Evolutionary conservation across 2,329 filamentous ascomycete species (phyloP).

Genomic region (Dryadomyces quercivorus): DNA sequence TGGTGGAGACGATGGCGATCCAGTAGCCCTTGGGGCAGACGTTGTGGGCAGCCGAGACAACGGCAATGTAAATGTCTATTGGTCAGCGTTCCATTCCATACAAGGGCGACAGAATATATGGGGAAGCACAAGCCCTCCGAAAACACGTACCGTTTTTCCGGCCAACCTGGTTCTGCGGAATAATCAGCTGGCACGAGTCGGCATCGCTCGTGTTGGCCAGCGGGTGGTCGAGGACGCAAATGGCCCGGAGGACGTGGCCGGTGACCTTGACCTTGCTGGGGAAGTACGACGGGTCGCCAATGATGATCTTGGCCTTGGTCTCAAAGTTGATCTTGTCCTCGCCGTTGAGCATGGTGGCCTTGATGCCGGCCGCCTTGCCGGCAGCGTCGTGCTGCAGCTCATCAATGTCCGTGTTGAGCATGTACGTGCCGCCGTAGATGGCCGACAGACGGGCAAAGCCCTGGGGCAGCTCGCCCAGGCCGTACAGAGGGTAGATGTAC

Average conservation of each 20-base stretch:
- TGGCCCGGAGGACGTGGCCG: conserved; percentile 86
- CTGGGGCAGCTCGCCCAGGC: conserved; percentile 91
- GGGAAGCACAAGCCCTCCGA: conserved; percentile 18
- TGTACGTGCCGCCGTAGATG: conserved; percentile 98
- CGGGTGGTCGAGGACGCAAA: conserved; percentile 95
- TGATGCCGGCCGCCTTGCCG: conserved; percentile 85
- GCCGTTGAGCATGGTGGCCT: conserved; percentile 87
- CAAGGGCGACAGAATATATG: conserved; percentile 1
- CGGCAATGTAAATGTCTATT: conserved; percentile 88
- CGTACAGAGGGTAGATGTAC: conserved; percentile 98
- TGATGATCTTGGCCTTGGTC: conserved; percentile 91
- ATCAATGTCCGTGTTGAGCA: conserved; percentile 92
- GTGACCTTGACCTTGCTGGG: conserved; percentile 74
- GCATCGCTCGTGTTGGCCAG: conserved; percentile 77
- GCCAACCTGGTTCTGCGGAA: conserved; percentile 93
- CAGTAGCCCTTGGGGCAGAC: conserved; percentile 99
- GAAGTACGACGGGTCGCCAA: conserved; percentile 97
- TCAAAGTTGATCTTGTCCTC: conserved; percentile 83
- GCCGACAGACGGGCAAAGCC: conserved; percentile 94
- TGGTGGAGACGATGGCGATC: conserved; percentile 95
- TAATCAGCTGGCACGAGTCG: conserved; percentile 91
- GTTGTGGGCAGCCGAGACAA: conserved; percentile 91
- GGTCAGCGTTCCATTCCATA: background rate
- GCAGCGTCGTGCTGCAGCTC: conserved; percentile 74
- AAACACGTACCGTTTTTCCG: conserved; percentile 67